Conservation (phyloP, 805 yeast genomes). For the Middelhovenomyces tepae region DNA sequence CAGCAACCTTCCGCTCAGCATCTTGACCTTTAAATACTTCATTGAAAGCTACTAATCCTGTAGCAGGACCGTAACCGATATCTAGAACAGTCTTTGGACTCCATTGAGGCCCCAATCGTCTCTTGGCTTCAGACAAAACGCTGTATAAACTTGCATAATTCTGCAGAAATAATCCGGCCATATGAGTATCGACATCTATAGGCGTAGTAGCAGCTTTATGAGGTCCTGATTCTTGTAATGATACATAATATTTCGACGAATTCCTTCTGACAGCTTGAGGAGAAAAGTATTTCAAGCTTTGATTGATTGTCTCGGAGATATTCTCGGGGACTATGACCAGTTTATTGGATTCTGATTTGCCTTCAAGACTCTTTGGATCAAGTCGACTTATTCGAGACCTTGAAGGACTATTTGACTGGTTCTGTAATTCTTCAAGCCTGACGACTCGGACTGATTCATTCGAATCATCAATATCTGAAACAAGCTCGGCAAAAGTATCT, state of each 20-base stretch:
- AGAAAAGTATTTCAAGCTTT: constrained; percentile 43
- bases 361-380: constrained; percentile 48
- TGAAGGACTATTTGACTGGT: background rate
- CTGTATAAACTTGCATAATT: constrained; percentile 65
- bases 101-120: constrained; percentile 47
- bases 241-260: constrained; percentile 48
- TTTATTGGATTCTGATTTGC: constrained; percentile 40
- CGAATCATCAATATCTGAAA: constrained; percentile 2
- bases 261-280: constrained; percentile 59
- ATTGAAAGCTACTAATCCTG: constrained; percentile 82
- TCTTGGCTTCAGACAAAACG: constrained; percentile 56
- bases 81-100: constrained; percentile 63
- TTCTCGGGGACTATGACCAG: constrained; percentile 48
- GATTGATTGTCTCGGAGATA: constrained; percentile 50
- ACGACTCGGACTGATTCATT: background rate
- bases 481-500: background rate
- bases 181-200: constrained; percentile 57
- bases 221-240: constrained; percentile 43
- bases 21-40: constrained; percentile 49
- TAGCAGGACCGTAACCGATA: constrained; percentile 84
- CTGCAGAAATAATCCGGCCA: constrained; percentile 72
- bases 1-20: constrained; percentile 61
- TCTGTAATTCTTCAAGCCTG: background rate
- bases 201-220: constrained; percentile 36
- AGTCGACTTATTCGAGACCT: constrained; percentile 31